Percentiles rank a stretch among this genome's conserved stretches.
Conservation (phyloP, 2,329 filamentous ascomycete genomes). For the Neofusicoccum ribis region DNA sequence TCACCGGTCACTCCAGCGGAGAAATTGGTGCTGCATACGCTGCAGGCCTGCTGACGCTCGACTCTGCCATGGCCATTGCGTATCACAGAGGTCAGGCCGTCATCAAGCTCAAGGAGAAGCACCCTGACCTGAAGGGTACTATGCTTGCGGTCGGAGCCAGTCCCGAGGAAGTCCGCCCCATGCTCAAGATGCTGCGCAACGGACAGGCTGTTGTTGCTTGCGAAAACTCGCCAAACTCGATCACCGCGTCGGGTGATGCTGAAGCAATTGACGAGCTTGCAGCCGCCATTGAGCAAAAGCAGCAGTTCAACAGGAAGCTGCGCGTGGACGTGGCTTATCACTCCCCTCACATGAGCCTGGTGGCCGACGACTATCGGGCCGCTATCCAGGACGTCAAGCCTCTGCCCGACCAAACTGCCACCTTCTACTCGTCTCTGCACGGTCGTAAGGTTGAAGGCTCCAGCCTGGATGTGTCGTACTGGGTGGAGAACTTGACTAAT, state of each 20-base stretch:
- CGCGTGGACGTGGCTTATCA: conserved; percentile 48
- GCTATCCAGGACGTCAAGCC: background rate
- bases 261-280: conserved; percentile 36
- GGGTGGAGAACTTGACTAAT: conserved; percentile 39
- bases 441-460: background rate
- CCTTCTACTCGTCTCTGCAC: conserved; percentile 17
- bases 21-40: conserved; percentile 35
- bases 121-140: background rate
- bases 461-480: conserved; percentile 31
- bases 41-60: conserved; percentile 23
- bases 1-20: conserved; percentile 33
- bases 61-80: conserved; percentile 29
- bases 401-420: background rate
- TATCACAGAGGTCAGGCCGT: conserved; percentile 25
- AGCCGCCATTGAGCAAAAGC: conserved; percentile 33
- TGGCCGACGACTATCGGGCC: conserved; percentile 29
- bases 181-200: conserved; percentile 1
- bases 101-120: conserved; percentile 7
- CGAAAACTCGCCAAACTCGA: conserved; percentile 42
- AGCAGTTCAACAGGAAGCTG: conserved; percentile 43
- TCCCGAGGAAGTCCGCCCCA: background rate
- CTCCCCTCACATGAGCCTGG: conserved; percentile 44
- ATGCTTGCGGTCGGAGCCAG: conserved; percentile 18
- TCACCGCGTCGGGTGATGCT: conserved; percentile 49
- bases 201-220: conserved; percentile 26